A percentile compares a stretch with the other conserved stretches of the same genome.
Conservation (phyloP, 257 asterid species). For the Nicotiana sylvestris region DNA sequence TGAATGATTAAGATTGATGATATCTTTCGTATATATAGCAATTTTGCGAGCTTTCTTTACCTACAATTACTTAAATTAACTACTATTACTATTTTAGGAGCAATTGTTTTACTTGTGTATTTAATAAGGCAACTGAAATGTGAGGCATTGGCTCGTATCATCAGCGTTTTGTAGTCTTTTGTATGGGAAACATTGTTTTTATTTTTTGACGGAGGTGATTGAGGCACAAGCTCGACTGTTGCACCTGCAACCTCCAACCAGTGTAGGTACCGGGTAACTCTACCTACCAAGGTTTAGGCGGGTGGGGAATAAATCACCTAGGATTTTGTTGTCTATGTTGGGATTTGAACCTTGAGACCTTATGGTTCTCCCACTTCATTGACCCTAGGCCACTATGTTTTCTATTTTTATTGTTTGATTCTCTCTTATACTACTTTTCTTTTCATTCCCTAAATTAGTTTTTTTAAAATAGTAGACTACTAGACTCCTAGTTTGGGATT, state of each 20-base stretch:
- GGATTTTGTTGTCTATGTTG: too few species aligned
- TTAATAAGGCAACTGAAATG: background rate
- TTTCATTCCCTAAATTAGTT: background rate
- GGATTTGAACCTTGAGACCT: too few species aligned
- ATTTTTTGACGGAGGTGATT: too few species aligned
- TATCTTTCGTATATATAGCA: conserved; percentile 5
- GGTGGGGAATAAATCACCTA: too few species aligned
- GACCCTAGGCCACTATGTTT: too few species aligned
- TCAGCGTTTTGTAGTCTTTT: background rate
- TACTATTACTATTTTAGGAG: background rate
- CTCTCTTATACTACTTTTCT: background rate
- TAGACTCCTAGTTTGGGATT: background rate
- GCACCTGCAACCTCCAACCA: too few species aligned
- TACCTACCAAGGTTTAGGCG: too few species aligned
- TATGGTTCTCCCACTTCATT: too few species aligned
- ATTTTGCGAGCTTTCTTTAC: background rate
- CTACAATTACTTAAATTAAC: background rate
- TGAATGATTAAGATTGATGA: background rate
- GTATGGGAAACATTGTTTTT: background rate
- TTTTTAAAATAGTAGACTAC: background rate
- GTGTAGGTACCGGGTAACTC: too few species aligned
- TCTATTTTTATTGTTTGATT: background rate
- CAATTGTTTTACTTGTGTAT: background rate
- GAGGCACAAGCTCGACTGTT: too few species aligned
- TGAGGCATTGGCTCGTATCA: background rate